Base-by-base conservation (phyloP, 179 eudicot species). In the Spergularia azorica region DNA sequence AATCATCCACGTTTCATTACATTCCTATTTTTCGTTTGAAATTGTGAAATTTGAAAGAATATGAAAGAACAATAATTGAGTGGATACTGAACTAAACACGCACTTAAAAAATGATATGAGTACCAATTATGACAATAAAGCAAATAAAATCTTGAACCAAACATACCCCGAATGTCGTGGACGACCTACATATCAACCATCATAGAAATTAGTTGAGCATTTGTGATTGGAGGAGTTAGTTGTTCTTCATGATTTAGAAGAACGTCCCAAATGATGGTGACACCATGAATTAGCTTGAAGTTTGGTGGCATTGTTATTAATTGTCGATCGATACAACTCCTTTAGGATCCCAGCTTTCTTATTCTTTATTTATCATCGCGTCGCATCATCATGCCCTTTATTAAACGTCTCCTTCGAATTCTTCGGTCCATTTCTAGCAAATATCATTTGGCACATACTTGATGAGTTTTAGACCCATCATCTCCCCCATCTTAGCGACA, bases 401-500 rank as follows among this genome's bases (percentile, higher is more conserved):
- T 72, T 63, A 71, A 63, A 74, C 59, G 76, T 72, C 71, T 67
- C 64, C 32, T 64, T 77, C 74, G 38, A 43, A 21, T 71, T 9
- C 32, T 26, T 26, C 15, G 59, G 72, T 55, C 71, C 59, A 55
- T 63, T 71, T 63, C 71, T 38, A 63, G 58, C 57, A 15, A 12
- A 32, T 55, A 12, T 58, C 72, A 18, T 21, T 67, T 58, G n/a
- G 12, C 10, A 26, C 32, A 43, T 67, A 26, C 64, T 21, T 38
- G 20, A n/a, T 38, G 13, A 43, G 14, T 15, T 74, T 21, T 6
- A 4, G 48, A 9, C 46, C 55, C 69, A 18, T 63, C 66, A 26
- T 74, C 41, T 65, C 16, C 64, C 64, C 64, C 64, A 21, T 60
- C 62, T 4, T n/a, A 58, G 48, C 26, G 70, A 65, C 50, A 41